phyloP scores from a whole-genome alignment of 441 rosid species.

The Erysimum cheiri region DNA sequence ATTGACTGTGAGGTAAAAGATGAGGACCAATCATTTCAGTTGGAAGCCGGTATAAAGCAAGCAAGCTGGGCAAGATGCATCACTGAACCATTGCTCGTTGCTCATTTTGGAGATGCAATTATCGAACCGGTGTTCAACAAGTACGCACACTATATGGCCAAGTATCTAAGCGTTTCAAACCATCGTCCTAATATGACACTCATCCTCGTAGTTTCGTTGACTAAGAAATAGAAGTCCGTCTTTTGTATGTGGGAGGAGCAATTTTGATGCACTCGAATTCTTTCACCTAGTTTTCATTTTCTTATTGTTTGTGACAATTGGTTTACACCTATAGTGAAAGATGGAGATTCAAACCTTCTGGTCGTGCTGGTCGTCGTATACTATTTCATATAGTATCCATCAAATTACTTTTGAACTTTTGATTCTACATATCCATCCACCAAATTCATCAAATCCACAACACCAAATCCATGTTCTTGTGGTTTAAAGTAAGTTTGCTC shows the following conservation, averaged over 20 bases:
- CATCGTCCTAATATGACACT: slow-evolving; percentile 37
- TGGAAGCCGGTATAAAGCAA: slow-evolving; percentile 15
- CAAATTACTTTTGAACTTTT: too few relatives aligned
- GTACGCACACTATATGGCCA: slow-evolving; percentile 32
- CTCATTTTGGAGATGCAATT: slow-evolving; percentile 25
- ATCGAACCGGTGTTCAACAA: slow-evolving; percentile 17
- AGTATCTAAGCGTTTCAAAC: slow-evolving; percentile 25
- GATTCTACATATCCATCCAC: too few relatives aligned
- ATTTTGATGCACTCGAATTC: not conserved
- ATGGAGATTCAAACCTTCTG: too few relatives aligned
- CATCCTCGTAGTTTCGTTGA: slow-evolving; percentile 26
- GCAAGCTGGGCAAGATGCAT: slow-evolving; percentile 29
- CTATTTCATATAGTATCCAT: too few relatives aligned
- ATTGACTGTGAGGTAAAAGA: not conserved
- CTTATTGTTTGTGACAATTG: too few relatives aligned
- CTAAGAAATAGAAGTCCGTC: slow-evolving; percentile 6
- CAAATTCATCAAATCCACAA: too few relatives aligned
- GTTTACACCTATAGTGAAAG: too few relatives aligned
- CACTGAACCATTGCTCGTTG: slow-evolving; percentile 29
- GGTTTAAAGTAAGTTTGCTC: too few relatives aligned
- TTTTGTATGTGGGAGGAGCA: not conserved
- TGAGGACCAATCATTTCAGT: not conserved
- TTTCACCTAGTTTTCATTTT: too few relatives aligned
- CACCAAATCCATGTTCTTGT: too few relatives aligned
- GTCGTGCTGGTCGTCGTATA: too few relatives aligned